Evolutionary conservation across 177 flowering plant genomes (phyloP).

Genomic region (Tripterygium wilfordii): DNA sequence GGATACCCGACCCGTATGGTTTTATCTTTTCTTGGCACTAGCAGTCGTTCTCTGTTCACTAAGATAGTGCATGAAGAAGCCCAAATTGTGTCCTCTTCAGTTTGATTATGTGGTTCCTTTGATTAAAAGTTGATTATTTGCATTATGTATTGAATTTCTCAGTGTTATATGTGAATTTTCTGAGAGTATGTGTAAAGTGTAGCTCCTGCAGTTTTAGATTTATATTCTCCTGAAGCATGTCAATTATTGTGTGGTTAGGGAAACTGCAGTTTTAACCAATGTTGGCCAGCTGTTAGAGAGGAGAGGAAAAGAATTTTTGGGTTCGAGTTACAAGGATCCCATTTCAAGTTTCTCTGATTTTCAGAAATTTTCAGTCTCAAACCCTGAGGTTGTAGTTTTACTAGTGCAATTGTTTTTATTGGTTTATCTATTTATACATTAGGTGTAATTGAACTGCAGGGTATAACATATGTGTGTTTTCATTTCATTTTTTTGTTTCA

Average conservation of each 20-base stretch:
- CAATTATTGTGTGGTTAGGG: slow-evolving; percentile 30
- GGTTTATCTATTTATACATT: too few relatives aligned
- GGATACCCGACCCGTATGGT: slow-evolving; percentile 71
- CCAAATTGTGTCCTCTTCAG: too few relatives aligned
- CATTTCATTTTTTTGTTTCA: slow-evolving; percentile 19
- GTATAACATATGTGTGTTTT: slow-evolving; percentile 3
- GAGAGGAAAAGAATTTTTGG: slow-evolving; percentile 62
- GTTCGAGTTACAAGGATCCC: slow-evolving; percentile 66
- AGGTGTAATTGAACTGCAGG: neutral
- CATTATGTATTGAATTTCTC: too few relatives aligned
- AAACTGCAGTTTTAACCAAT: slow-evolving; percentile 51
- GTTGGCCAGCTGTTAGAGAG: slow-evolving; percentile 62
- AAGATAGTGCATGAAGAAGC: too few relatives aligned
- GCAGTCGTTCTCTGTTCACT: neutral
- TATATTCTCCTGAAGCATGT: neutral
- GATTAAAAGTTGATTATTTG: too few relatives aligned
- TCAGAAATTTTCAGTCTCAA: slow-evolving; percentile 78
- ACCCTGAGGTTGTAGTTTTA: slow-evolving; percentile 57
- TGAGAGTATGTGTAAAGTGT: too few relatives aligned
- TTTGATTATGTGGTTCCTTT: too few relatives aligned
- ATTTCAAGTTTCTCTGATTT: slow-evolving; percentile 73
- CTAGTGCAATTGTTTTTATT: too few relatives aligned
- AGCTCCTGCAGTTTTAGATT: too few relatives aligned
- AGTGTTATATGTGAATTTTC: too few relatives aligned
- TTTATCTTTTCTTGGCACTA: neutral